Conservation (phyloP, 148 eudicot genomes). For the Mesembryanthemum crystallinum region DNA sequence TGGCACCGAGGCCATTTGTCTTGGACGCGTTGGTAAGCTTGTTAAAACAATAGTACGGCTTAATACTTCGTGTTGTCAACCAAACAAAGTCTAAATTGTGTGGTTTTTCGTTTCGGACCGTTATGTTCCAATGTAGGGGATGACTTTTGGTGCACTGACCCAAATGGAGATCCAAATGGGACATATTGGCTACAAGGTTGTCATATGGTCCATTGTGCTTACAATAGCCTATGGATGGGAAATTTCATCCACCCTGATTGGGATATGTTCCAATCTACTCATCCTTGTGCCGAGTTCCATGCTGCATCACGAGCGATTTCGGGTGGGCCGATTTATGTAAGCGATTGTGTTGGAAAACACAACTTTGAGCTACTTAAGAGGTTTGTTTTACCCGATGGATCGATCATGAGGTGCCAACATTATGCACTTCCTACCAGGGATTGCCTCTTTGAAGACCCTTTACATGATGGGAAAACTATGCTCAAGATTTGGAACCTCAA, state of each 20-base stretch:
- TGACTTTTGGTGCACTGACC: constrained; percentile 86
- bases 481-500: constrained; percentile 91
- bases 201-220: constrained; percentile 93
- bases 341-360: constrained; percentile 78
- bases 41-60: too few relatives aligned
- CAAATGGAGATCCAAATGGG: constrained; percentile 71
- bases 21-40: constrained; percentile 87
- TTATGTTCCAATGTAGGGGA: constrained; percentile 41
- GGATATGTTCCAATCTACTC: constrained; percentile 94
- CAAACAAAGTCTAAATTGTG: too few relatives aligned
- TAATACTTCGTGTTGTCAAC: background rate
- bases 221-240: constrained; percentile 90
- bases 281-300: constrained; percentile 83
- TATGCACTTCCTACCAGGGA: constrained; percentile 79
- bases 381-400: constrained; percentile 79
- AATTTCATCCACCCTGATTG: constrained; percentile 93
- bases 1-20: constrained; percentile 83
- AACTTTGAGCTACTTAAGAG: constrained; percentile 61
- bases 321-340: constrained; percentile 82
- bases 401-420: constrained; percentile 57
- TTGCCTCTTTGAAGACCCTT: constrained; percentile 77
- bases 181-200: constrained; percentile 76
- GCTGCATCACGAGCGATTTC: constrained; percentile 87
- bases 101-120: too few relatives aligned
- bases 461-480: constrained; percentile 71